Base-by-base conservation (phyloP, 2,329 filamentous ascomycete genomes). In the Huntiella decipiens region DNA sequence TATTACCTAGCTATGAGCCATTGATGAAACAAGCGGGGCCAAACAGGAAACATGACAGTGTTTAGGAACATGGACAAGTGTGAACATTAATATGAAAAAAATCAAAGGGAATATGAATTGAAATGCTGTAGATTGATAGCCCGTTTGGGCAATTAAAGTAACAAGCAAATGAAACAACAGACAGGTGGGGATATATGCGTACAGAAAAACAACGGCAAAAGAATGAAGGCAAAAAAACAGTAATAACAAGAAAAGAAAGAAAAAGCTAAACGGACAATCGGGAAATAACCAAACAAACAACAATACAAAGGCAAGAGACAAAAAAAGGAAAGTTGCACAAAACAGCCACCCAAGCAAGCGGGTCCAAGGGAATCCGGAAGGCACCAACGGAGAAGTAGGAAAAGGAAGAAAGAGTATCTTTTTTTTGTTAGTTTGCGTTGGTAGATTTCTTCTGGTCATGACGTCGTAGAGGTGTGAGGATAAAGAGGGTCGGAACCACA, bases 371-470 rank as follows among this genome's bases (percentile, higher is more conserved):
- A 28, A 38, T 38, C 19, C 15, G 15, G 19, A 38, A 41, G 15
- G 39, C 39, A 31, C 22, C 39, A 41, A 19, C 39, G 22, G 32
- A 28, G 39, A 45, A 40, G 38, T 17, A 36, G 28, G 17, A 10
- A 43, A 47, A 32, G n/a, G 34, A n/a, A 47, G 32, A 38, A 34
- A 37, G 15, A 31, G 31, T 3, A 19, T 39, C 22, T 41, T 35
- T 46, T 11, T 43, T 43, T 28, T 7, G 22, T 8, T 28, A 28
- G 8, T 28, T 28, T 28, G 22, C 22, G 22, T 28, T 28, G 22
- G 22, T 28, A 43, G 33, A 32, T 43, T 43, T 43, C 40, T 28
- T 43, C 40, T 43, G 40, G 40, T 43, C 40, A 43, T 43, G 40
- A 43, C 40, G 40, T 43, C 40, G 40, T 43, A 43, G 28, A 43